Conservation (phyloP, 2,329 filamentous ascomycete species). For the Cercospora janseana region DNA sequence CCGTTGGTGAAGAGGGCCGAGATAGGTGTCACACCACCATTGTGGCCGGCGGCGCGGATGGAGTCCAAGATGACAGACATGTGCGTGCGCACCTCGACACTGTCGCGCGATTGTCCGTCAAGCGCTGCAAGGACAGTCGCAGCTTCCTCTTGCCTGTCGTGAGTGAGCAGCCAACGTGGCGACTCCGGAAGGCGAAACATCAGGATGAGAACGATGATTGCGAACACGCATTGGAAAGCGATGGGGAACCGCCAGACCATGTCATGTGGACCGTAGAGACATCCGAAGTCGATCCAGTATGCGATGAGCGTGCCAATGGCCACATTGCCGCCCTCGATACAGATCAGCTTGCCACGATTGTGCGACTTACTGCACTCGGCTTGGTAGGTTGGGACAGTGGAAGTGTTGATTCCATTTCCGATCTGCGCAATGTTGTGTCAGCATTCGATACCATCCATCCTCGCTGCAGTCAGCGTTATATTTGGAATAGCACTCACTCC, state of each 20-base stretch:
- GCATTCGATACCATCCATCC: not conserved
- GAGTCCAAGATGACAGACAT: constrained; percentile 18
- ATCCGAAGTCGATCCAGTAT: constrained; percentile 54
- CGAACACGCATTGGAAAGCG: constrained; percentile 54
- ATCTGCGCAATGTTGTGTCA: constrained; percentile 29
- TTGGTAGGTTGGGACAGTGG: constrained; percentile 55
- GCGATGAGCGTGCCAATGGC: constrained; percentile 54
- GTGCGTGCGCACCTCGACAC: constrained; percentile 58
- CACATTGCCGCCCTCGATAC: constrained; percentile 56
- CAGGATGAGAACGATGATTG: constrained; percentile 44
- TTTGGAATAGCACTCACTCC: constrained; percentile 40
- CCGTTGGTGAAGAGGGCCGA: constrained; percentile 59
- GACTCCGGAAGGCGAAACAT: constrained; percentile 48
- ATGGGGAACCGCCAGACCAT: constrained; percentile 54
- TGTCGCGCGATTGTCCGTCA: constrained; percentile 49
- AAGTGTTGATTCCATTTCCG: constrained; percentile 57
- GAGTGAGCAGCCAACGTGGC: constrained; percentile 47
- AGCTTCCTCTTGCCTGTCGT: constrained; percentile 48
- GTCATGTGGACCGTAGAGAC: constrained; percentile 38
- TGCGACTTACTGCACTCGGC: constrained; percentile 54
- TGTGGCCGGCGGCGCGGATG: constrained; percentile 29
- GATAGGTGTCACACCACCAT: constrained; percentile 44
- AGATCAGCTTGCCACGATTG: constrained; percentile 61
- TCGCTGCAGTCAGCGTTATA: too few species aligned
- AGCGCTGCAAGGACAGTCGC: constrained; percentile 53